A percentile compares a stretch with the other conserved stretches of the same genome.
Conservation (phyloP, 2,329 filamentous ascomycete genomes). For the Conoideocrella luteorostrata region DNA sequence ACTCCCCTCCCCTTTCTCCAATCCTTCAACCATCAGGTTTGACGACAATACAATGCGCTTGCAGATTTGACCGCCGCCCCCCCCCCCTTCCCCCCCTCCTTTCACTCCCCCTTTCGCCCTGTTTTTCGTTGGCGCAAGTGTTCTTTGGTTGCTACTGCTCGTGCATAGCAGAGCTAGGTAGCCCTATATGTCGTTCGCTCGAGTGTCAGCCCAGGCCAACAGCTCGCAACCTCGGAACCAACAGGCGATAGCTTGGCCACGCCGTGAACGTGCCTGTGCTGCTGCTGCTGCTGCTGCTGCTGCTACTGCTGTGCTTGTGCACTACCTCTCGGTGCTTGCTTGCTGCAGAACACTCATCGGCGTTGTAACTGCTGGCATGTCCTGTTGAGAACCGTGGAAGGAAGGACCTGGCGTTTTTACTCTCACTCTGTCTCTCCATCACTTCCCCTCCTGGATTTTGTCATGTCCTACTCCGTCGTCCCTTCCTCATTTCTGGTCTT, state of each 20-base stretch:
- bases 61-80: not conserved
- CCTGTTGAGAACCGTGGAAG: too few species aligned
- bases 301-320: too few species aligned
- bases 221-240: slow-evolving; percentile 4
- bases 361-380: too few species aligned
- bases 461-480: not conserved
- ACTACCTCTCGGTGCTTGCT: not conserved
- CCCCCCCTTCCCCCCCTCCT: not conserved
- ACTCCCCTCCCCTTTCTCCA: too few species aligned
- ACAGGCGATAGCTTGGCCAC: too few species aligned
- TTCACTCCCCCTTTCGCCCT: not conserved
- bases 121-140: not conserved
- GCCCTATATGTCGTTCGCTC: slow-evolving; percentile 10
- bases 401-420: too few species aligned
- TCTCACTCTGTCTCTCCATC: not conserved
- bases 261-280: too few species aligned
- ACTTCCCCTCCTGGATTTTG: not conserved
- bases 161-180: slow-evolving; percentile 8
- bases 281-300: too few species aligned
- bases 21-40: too few species aligned
- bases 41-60: too few species aligned
- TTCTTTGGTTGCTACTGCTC: slow-evolving; percentile 4
- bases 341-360: too few species aligned
- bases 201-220: not conserved
- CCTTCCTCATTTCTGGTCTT: not conserved